phyloP scores from a whole-genome alignment of 345 rosid species.

The Acer negundo region DNA sequence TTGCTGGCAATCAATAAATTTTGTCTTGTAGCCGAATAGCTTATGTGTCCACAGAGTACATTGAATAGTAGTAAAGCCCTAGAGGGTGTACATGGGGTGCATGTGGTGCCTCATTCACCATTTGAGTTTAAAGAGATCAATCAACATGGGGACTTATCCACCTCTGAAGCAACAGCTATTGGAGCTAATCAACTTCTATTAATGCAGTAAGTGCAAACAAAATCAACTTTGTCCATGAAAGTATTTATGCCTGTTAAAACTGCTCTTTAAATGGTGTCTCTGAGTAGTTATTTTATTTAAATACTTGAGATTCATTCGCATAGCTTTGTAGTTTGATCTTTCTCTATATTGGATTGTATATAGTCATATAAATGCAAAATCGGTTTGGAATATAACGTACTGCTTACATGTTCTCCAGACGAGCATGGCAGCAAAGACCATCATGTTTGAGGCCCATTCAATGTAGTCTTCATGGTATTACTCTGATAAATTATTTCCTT shows the following conservation, averaged over 20 bases:
- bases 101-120: conserved; percentile 68
- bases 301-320: background rate
- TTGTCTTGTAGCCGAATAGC: conserved; percentile 20
- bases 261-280: background rate
- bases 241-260: background rate
- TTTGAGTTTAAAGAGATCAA: conserved; percentile 50
- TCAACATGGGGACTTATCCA: conserved; percentile 49
- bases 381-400: background rate
- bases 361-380: background rate
- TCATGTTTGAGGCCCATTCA: conserved; percentile 80
- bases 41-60: conserved; percentile 54
- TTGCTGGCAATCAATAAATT: conserved; percentile 44
- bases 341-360: background rate
- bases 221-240: conserved; percentile 1
- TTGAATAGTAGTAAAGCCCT: conserved; percentile 54
- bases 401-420: conserved; percentile 44
- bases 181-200: conserved; percentile 52
- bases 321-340: background rate
- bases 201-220: conserved; percentile 53
- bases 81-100: conserved; percentile 78
- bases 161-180: conserved; percentile 38
- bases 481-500: background rate
- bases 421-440: conserved; percentile 94
- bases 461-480: conserved; percentile 57
- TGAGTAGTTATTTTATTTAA: background rate